Conservation (phyloP, 2,329 filamentous ascomycete species). For the Epichloe typhina region DNA sequence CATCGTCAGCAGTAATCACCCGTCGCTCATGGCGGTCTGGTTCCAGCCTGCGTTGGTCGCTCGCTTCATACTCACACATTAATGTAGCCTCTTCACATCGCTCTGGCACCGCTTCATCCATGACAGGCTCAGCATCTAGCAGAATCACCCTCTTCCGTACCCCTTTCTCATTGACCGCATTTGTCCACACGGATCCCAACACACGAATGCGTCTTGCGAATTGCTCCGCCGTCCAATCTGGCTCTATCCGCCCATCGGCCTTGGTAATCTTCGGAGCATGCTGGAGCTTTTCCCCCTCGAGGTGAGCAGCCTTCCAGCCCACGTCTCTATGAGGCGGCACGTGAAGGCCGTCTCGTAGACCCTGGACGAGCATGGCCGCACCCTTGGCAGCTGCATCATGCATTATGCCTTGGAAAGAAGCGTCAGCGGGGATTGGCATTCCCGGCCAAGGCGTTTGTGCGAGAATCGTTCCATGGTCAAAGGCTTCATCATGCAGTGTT, state of each 20-base stretch:
- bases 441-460: conserved; percentile 51
- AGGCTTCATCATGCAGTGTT: conserved; percentile 61
- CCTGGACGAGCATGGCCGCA: conserved; percentile 55
- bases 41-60: background rate
- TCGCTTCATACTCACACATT: conserved; percentile 8
- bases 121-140: conserved; percentile 17
- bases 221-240: conserved; percentile 34
- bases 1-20: conserved; percentile 6
- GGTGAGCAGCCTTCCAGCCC: conserved; percentile 9
- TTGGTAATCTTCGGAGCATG: conserved; percentile 65
- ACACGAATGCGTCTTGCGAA: conserved; percentile 44
- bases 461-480: conserved; percentile 70
- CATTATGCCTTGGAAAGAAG: conserved; percentile 28
- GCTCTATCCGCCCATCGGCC: conserved; percentile 47
- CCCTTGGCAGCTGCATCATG: conserved; percentile 48
- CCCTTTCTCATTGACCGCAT: conserved; percentile 14
- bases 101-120: conserved; percentile 1
- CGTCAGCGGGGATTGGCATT: conserved; percentile 32
- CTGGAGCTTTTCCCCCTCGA: conserved; percentile 10
- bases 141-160: conserved; percentile 26
- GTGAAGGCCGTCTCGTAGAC: conserved; percentile 50
- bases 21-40: background rate
- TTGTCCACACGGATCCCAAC: conserved; percentile 54
- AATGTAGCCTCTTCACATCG: conserved; percentile 2
- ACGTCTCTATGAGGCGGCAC: conserved; percentile 42